Evolutionary conservation across 495 filamentous ascomycete genomes (phyloP).

Genomic region (Aspergillus baeticus): DNA sequence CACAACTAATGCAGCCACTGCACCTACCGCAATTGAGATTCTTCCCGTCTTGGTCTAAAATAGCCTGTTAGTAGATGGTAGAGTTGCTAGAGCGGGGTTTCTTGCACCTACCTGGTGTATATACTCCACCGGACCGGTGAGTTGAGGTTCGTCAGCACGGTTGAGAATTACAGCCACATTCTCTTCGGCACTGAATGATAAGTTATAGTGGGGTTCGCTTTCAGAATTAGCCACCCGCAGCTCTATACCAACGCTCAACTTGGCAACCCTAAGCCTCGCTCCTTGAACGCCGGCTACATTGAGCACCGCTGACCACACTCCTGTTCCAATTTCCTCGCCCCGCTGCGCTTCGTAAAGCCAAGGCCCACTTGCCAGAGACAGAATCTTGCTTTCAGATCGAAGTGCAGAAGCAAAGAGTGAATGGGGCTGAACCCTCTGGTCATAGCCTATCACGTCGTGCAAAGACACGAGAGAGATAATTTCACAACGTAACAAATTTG

Average conservation of each 20-base stretch:
- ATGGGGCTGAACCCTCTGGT: slow-evolving; percentile 16
- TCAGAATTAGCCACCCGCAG: slow-evolving; percentile 7
- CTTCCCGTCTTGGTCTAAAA: slow-evolving; percentile 18
- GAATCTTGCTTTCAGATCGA: slow-evolving; percentile 19
- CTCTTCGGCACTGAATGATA: slow-evolving; percentile 13
- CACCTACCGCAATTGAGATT: slow-evolving; percentile 24
- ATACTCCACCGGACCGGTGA: slow-evolving; percentile 41
- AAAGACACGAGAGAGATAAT: slow-evolving; percentile 27
- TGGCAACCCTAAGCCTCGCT: slow-evolving; percentile 30
- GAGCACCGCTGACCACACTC: slow-evolving; percentile 16
- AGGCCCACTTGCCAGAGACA: slow-evolving; percentile 36
- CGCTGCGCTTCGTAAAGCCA: slow-evolving; percentile 25
- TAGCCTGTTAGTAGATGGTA: slow-evolving; percentile 8
- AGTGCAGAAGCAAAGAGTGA: slow-evolving; percentile 33
- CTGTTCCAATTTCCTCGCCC: neutral
- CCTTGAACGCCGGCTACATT: slow-evolving; percentile 33
- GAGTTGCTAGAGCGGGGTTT: neutral
- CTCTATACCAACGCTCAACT: slow-evolving; percentile 20
- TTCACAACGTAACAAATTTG: slow-evolving; percentile 18
- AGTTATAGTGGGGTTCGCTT: neutral
- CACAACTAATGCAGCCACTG: slow-evolving; percentile 21
- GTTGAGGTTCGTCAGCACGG: slow-evolving; percentile 13
- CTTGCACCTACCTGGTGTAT: slow-evolving; percentile 29
- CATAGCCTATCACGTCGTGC: slow-evolving; percentile 8
- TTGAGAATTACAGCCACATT: slow-evolving; percentile 14